phyloP scores from a whole-genome alignment of 202 grass and related monocot species.

The Zizania palustris region DNA sequence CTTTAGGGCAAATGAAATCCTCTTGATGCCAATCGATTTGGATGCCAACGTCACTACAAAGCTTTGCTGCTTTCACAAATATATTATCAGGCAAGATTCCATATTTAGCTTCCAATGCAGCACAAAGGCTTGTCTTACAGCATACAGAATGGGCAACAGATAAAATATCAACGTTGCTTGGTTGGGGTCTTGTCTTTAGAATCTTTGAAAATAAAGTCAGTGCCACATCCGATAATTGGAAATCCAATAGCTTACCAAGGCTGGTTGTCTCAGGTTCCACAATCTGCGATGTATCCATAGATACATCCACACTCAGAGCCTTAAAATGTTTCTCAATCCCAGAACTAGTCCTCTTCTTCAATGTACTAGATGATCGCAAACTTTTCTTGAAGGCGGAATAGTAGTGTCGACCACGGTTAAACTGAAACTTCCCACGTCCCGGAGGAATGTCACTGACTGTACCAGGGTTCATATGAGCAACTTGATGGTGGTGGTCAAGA shows the following conservation, averaged over 20 bases:
- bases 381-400: slow-evolving; percentile 79
- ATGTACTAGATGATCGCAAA: slow-evolving; percentile 52
- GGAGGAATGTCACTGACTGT: slow-evolving; percentile 47
- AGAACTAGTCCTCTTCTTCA: slow-evolving; percentile 65
- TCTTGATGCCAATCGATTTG: slow-evolving; percentile 90
- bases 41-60: slow-evolving; percentile 89
- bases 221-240: slow-evolving; percentile 74
- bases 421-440: slow-evolving; percentile 77
- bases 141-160: slow-evolving; percentile 77
- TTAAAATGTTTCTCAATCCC: slow-evolving; percentile 61
- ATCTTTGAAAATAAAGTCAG: slow-evolving; percentile 77
- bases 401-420: slow-evolving; percentile 75
- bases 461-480: slow-evolving; percentile 67
- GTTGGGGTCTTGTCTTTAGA: slow-evolving; percentile 85
- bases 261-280: slow-evolving; percentile 56
- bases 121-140: slow-evolving; percentile 76
- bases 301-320: slow-evolving; percentile 44
- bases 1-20: slow-evolving; percentile 79
- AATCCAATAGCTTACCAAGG: slow-evolving; percentile 67
- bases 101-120: slow-evolving; percentile 82
- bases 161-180: slow-evolving; percentile 84
- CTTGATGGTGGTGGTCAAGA: slow-evolving; percentile 81
- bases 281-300: slow-evolving; percentile 47
- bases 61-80: slow-evolving; percentile 88
- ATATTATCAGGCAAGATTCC: slow-evolving; percentile 77